Conservation (phyloP, 495 filamentous ascomycete genomes). For the Aspergillus wentii region DNA sequence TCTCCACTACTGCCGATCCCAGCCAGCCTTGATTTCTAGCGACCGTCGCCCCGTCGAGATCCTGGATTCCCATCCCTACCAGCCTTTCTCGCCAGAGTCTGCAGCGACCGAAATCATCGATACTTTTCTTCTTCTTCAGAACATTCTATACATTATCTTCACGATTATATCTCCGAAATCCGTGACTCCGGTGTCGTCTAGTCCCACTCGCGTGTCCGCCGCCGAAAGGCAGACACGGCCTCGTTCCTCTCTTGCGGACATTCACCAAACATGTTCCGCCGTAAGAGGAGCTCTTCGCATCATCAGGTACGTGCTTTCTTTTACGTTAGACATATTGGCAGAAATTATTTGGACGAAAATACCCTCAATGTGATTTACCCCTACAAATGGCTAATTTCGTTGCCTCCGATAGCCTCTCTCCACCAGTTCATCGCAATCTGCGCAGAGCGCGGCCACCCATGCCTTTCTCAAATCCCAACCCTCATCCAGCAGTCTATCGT, state of each 20-base stretch:
- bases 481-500: constrained; percentile 64
- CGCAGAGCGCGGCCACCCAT: constrained; percentile 69
- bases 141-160: no score
- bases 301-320: constrained; percentile 56
- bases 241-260: constrained; percentile 1
- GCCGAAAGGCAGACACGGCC: background rate
- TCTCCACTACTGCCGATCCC: background rate
- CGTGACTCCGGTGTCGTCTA: no score
- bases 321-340: no score
- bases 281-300: constrained; percentile 47
- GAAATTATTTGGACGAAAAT: no score
- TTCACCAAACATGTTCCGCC: constrained; percentile 46
- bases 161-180: no score
- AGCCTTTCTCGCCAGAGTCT: no score
- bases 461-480: constrained; percentile 69
- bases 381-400: constrained; percentile 9
- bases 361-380: constrained; percentile 7
- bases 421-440: constrained; percentile 57
- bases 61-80: background rate
- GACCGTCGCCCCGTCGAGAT: no score
- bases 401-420: constrained; percentile 49
- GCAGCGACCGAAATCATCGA: no score
- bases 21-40: no score
- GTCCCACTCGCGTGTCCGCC: background rate
- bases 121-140: no score